Conservation (phyloP, 257 asterid genomes). For the Solanum tacnaense region DNA sequence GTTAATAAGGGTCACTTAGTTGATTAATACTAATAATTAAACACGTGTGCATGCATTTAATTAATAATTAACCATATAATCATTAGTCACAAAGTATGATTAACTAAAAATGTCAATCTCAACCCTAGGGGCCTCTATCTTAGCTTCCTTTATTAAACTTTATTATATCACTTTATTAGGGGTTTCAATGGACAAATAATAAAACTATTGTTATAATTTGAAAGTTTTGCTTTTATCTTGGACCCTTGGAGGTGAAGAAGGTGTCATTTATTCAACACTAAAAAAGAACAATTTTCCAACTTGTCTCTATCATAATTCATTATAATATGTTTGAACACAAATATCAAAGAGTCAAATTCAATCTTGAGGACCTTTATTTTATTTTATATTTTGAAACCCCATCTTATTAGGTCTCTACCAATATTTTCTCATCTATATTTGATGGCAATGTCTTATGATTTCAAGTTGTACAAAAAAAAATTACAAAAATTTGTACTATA, state of each 20-base stretch:
- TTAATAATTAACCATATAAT: background rate
- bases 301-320: conserved; percentile 10
- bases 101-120: conserved; percentile 1
- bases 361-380: conserved; percentile 9
- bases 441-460: background rate
- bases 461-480: background rate
- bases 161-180: background rate
- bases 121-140: background rate
- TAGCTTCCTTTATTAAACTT: conserved; percentile 4
- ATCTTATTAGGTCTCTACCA: background rate
- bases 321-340: conserved; percentile 22
- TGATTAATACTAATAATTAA: background rate
- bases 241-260: conserved; percentile 14
- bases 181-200: conserved; percentile 8
- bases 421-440: background rate
- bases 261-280: conserved; percentile 13
- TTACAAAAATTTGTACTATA: background rate
- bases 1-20: background rate
- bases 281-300: background rate
- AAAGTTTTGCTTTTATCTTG: background rate
- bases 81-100: background rate
- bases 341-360: conserved; percentile 22
- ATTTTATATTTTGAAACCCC: background rate
- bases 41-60: background rate
- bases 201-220: background rate